phyloP scores from a whole-genome alignment of 345 rosid species.

The Heritiera littoralis region DNA sequence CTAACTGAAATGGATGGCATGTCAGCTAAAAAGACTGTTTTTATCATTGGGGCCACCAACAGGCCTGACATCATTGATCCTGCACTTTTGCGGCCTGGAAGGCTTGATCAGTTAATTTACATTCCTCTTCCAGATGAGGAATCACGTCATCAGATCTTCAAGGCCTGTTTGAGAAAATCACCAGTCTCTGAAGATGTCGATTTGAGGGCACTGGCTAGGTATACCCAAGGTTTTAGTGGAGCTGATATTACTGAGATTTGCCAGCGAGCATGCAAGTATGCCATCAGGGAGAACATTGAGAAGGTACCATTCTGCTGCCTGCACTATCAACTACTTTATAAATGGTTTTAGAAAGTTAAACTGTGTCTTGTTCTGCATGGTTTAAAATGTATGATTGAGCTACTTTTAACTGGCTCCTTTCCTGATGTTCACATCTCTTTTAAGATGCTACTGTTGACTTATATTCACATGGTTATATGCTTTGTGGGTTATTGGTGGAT shows the following conservation, averaged over 20 bases:
- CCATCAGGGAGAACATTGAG: conserved; percentile 68
- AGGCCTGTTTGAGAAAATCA: conserved; percentile 58
- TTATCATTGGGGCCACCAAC: conserved; percentile 69
- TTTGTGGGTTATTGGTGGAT: neutral
- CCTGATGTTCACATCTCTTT: neutral
- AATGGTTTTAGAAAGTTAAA: too few relatives aligned
- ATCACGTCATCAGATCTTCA: conserved; percentile 59
- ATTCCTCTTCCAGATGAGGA: conserved; percentile 74
- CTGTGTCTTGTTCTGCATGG: too few relatives aligned
- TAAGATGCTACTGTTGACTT: neutral
- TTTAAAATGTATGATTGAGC: too few relatives aligned
- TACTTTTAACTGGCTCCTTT: neutral
- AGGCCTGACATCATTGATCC: conserved; percentile 60
- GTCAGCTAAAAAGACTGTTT: conserved; percentile 66
- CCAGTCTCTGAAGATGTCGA: conserved; percentile 59
- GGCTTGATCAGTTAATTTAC: conserved; percentile 66
- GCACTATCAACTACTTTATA: neutral
- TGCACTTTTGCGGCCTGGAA: conserved; percentile 60
- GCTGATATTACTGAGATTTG: conserved; percentile 71
- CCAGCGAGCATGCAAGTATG: conserved; percentile 68
- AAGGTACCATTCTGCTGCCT: conserved; percentile 39
- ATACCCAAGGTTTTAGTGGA: conserved; percentile 66
- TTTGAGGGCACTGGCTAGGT: conserved; percentile 59
- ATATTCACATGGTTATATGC: neutral
- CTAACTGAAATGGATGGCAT: conserved; percentile 78